Evolutionary conservation across 768 basidiomycete genomes (phyloP).

Genomic region (Dendrothele bispora): DNA sequence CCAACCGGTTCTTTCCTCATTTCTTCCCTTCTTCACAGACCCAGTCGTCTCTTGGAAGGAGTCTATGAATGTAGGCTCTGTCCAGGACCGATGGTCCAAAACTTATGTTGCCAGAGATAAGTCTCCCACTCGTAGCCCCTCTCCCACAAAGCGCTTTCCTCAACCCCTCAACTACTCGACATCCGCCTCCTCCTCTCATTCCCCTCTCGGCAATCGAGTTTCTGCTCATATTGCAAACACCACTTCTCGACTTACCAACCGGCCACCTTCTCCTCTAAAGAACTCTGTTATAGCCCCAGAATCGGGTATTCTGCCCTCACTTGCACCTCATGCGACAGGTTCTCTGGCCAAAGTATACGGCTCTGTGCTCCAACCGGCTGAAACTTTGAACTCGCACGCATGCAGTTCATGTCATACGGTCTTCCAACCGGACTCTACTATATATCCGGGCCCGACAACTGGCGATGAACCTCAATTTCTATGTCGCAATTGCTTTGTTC

Average conservation of each 20-base stretch:
- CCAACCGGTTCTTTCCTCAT: slow-evolving; percentile 1
- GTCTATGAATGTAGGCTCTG: slow-evolving; percentile 35
- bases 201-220: slow-evolving; percentile 44
- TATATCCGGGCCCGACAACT: slow-evolving; percentile 70
- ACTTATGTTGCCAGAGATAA: slow-evolving; percentile 66
- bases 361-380: slow-evolving; percentile 78
- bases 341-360: slow-evolving; percentile 79
- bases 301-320: slow-evolving; percentile 60
- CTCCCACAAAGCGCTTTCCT: slow-evolving; percentile 49
- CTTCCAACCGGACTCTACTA: slow-evolving; percentile 82
- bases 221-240: slow-evolving; percentile 59
- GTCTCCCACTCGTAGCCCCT: slow-evolving; percentile 38
- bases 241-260: slow-evolving; percentile 39
- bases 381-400: slow-evolving; percentile 65
- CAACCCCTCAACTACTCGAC: slow-evolving; percentile 38
- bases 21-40: slow-evolving; percentile 38
- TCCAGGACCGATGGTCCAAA: slow-evolving; percentile 75
- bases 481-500: slow-evolving; percentile 71
- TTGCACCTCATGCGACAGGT: slow-evolving; percentile 42
- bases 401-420: slow-evolving; percentile 63
- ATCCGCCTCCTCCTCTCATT: slow-evolving; percentile 27
- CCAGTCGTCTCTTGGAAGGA: slow-evolving; percentile 70
- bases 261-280: slow-evolving; percentile 61
- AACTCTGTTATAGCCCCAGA: slow-evolving; percentile 52
- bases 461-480: slow-evolving; percentile 52